phyloP scores from a whole-genome alignment of 2,329 filamentous ascomycete genomes.

The Plenodomus lindquistii region DNA sequence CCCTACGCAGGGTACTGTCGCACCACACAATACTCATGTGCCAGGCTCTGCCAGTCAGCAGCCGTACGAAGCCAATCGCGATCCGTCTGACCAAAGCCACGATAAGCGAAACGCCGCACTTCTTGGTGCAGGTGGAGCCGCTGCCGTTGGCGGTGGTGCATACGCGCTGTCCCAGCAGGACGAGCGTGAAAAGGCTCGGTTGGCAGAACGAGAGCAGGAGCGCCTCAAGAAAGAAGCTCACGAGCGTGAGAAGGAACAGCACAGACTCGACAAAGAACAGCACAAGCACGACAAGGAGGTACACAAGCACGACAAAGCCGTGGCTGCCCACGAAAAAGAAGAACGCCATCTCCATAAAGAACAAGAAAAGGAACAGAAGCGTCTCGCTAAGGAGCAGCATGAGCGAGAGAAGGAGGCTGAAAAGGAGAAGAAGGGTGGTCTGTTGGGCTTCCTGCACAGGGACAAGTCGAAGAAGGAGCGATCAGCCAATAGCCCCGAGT shows the following conservation, averaged over 20 bases:
- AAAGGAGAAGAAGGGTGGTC: slow-evolving; percentile 42
- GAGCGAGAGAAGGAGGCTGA: slow-evolving; percentile 19
- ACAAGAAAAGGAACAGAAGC: slow-evolving; percentile 28
- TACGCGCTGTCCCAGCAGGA: slow-evolving; percentile 36
- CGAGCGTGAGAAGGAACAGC: slow-evolving; percentile 21
- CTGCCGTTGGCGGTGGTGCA: slow-evolving; percentile 30
- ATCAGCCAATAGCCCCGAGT: slow-evolving; percentile 14
- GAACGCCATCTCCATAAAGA: slow-evolving; percentile 14
- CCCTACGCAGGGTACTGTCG: slow-evolving; percentile 11
- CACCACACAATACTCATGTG: slow-evolving; percentile 21
- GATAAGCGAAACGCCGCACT: slow-evolving; percentile 32
- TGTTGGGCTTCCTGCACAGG: slow-evolving; percentile 48
- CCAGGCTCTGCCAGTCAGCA: slow-evolving; percentile 21
- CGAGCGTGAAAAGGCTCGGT: slow-evolving; percentile 29
- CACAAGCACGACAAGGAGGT: slow-evolving; percentile 12
- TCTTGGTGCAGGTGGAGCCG: slow-evolving; percentile 24
- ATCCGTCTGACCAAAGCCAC: slow-evolving; percentile 22
- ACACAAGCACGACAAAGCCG: slow-evolving; percentile 27
- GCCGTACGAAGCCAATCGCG: slow-evolving; percentile 23
- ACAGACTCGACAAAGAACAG: slow-evolving; percentile 19
- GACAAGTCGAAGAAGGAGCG: slow-evolving; percentile 46
- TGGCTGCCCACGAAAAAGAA: slow-evolving; percentile 28
- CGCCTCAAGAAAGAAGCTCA: slow-evolving; percentile 18
- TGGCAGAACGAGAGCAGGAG: slow-evolving; percentile 33
- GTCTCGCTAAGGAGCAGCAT: slow-evolving; percentile 19